Conservation (phyloP, 192 early-diverging fungal genomes). For the Entophlyctis luteolus region DNA sequence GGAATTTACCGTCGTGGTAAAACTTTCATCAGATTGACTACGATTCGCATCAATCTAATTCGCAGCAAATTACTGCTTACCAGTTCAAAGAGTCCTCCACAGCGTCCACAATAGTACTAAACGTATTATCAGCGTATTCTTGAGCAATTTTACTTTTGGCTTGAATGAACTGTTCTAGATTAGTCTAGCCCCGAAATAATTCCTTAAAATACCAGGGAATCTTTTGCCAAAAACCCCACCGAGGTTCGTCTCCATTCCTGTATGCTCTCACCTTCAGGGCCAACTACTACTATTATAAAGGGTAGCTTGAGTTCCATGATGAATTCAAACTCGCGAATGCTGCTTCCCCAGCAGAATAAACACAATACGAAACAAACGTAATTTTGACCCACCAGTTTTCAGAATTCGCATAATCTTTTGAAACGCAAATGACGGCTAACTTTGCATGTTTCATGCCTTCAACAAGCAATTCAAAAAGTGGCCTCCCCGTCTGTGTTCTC, state of each 20-base stretch:
- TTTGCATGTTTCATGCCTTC: constrained; percentile 7
- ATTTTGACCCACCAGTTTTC: constrained; percentile 5
- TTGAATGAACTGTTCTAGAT: too few relatives aligned
- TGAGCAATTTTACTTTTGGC: neutral
- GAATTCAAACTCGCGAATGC: constrained; percentile 10
- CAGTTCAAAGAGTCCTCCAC: constrained; percentile 1
- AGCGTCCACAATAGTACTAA: constrained; percentile 5
- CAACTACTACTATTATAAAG: neutral
- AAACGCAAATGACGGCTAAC: constrained; percentile 19
- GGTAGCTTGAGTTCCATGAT: constrained; percentile 2
- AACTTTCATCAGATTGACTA: too few relatives aligned
- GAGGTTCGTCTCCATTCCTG: constrained; percentile 1
- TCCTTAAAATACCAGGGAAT: neutral
- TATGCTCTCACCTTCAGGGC: neutral
- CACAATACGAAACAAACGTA: neutral
- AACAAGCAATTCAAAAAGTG: constrained; percentile 15
- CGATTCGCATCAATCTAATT: too few relatives aligned
- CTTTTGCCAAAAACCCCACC: neutral
- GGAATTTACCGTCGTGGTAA: too few relatives aligned
- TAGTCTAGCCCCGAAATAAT: too few relatives aligned
- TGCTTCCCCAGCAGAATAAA: neutral
- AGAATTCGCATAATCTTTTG: constrained; percentile 12
- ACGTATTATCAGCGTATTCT: neutral
- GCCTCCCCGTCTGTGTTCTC: neutral
- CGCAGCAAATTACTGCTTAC: too few relatives aligned